These are phyloP conservation scores for Exophiala viscosa DNA, from an alignment of 2,329 filamentous ascomycete species.

Conservation along the genomic window DNA sequence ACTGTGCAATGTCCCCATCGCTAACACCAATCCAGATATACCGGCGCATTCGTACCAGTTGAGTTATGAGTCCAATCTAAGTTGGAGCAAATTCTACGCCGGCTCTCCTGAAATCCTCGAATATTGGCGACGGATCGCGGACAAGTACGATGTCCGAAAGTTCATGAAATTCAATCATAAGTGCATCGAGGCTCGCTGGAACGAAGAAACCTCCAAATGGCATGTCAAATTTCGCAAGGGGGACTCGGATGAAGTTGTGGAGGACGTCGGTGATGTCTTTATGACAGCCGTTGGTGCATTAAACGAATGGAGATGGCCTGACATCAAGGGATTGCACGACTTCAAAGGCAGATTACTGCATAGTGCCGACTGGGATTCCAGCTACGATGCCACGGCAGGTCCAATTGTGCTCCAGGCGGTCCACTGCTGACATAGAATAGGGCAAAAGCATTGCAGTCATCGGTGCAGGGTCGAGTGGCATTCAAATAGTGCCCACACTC, in stretches of 20 bases:
- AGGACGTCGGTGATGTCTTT: constrained; percentile 49
- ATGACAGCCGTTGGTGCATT: constrained; percentile 57
- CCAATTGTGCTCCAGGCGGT: too few relatives aligned
- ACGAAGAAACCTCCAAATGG: constrained; percentile 28
- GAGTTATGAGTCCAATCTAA: constrained; percentile 16
- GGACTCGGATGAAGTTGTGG: constrained; percentile 21
- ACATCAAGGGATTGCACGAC: constrained; percentile 29
- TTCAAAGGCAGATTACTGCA: constrained; percentile 33
- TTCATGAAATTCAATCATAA: constrained; percentile 31
- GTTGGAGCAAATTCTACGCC: constrained; percentile 29
- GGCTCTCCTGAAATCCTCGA: constrained; percentile 26
- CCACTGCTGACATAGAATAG: constrained; percentile 1
- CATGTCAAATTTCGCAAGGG: constrained; percentile 20
- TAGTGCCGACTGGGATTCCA: constrained; percentile 32
- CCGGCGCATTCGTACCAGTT: constrained; percentile 25
- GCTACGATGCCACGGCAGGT: constrained; percentile 21
- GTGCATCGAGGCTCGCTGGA: constrained; percentile 27
- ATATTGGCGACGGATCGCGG: constrained; percentile 23
- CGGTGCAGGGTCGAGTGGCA: constrained; percentile 29
- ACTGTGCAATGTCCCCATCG: not conserved
- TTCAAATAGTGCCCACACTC: constrained; percentile 31
- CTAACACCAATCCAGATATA: constrained; percentile 12
- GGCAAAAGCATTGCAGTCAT: constrained; percentile 30
- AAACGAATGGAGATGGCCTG: constrained; percentile 48
- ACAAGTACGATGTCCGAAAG: constrained; percentile 28